A percentile compares a stretch with the other conserved stretches of the same genome.
Evolutionary conservation across 768 basidiomycete species (phyloP).

Genomic region (Amanita polypyramis): DNA sequence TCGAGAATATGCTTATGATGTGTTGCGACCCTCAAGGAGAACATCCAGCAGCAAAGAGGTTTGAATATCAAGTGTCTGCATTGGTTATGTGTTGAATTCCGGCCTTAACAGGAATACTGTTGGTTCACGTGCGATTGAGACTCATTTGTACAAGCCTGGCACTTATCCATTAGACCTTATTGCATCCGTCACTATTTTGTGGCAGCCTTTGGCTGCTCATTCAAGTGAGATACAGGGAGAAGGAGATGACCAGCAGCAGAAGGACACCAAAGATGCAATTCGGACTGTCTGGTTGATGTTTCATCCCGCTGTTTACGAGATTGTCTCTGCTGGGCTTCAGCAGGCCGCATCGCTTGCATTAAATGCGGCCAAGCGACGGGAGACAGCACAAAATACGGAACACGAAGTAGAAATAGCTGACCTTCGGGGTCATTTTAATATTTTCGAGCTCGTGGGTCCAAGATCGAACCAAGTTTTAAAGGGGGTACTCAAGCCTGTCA

Average conservation of each 20-base stretch:
- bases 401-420: conserved; percentile 57
- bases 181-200: conserved; percentile 63
- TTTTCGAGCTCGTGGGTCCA: conserved; percentile 88
- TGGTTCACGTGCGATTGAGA: conserved; percentile 60
- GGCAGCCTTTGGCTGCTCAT: conserved; percentile 35
- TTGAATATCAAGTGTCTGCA: conserved; percentile 4
- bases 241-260: conserved; percentile 20
- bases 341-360: conserved; percentile 40
- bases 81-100: background rate
- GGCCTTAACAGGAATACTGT: conserved; percentile 38
- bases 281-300: conserved; percentile 65
- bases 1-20: conserved; percentile 39
- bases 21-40: conserved; percentile 59
- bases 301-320: conserved; percentile 65
- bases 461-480: conserved; percentile 67
- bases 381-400: conserved; percentile 14
- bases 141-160: conserved; percentile 51
- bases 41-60: conserved; percentile 56
- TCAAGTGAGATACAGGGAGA: conserved; percentile 9
- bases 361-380: conserved; percentile 20
- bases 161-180: conserved; percentile 64
- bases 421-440: conserved; percentile 57
- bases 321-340: conserved; percentile 42
- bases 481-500: conserved; percentile 44
- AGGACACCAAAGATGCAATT: background rate